Conservation (phyloP, 495 filamentous ascomycete genomes). For the Bathelium albidoporum region DNA sequence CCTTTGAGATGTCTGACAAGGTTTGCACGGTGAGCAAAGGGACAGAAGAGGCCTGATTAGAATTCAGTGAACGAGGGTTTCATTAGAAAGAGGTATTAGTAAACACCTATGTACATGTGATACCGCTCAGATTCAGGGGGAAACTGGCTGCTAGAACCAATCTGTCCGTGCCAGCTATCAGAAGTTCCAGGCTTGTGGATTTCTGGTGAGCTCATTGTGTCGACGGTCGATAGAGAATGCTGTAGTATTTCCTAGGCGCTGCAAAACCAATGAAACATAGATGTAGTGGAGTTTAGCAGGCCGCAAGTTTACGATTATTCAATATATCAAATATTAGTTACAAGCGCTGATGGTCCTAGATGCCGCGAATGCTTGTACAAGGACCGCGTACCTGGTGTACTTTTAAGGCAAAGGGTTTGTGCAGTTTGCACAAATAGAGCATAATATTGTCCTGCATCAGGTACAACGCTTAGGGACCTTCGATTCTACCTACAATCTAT, state of each 20-base stretch:
- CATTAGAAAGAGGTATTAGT: background rate
- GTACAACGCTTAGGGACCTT: background rate
- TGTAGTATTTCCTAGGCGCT: background rate
- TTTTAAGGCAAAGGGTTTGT: background rate
- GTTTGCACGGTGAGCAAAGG: slow-evolving; percentile 41
- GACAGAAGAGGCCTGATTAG: slow-evolving; percentile 42
- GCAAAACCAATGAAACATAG: background rate
- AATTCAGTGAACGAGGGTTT: background rate
- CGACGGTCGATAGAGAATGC: background rate
- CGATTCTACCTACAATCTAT: background rate
- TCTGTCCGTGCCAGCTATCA: slow-evolving; percentile 38
- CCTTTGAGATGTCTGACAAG: slow-evolving; percentile 29
- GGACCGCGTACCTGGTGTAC: background rate
- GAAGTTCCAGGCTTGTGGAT: slow-evolving; percentile 19
- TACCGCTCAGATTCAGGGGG: slow-evolving; percentile 29
- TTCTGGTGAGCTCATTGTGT: background rate
- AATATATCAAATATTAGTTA: background rate
- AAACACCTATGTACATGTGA: slow-evolving; percentile 30
- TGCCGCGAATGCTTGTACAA: background rate
- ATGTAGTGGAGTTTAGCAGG: background rate
- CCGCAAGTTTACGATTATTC: background rate
- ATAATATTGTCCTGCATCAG: background rate
- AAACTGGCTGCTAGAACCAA: slow-evolving; percentile 27
- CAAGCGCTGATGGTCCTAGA: background rate
- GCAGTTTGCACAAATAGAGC: background rate